Percentiles rank a stretch among this genome's conserved stretches.
These are phyloP conservation scores for Tuber umbilicatum DNA, from an alignment of 495 filamentous ascomycete species.

Conservation along the genomic window DNA sequence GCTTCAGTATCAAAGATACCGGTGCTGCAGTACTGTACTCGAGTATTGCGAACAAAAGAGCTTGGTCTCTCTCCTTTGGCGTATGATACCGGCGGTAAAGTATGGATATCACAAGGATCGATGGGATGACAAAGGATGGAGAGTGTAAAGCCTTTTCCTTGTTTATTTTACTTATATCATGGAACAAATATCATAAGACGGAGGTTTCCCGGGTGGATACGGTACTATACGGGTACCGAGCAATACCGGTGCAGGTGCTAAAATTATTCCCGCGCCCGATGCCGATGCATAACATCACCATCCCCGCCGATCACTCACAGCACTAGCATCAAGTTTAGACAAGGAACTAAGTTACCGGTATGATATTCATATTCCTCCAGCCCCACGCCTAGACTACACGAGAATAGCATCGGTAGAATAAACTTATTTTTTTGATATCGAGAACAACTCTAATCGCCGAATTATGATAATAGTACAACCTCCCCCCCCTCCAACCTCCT, in stretches of 20 bases:
- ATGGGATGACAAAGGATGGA: background rate
- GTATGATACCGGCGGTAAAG: background rate
- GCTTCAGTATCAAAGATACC: background rate
- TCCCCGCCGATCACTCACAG: background rate
- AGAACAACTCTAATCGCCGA: background rate
- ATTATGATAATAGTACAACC: conserved; percentile 1
- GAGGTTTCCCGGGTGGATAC: background rate
- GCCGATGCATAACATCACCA: background rate
- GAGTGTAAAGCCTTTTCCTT: background rate
- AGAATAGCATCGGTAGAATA: background rate
- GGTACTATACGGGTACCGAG: background rate
- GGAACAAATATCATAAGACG: background rate
- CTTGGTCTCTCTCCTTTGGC: background rate
- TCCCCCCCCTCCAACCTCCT: background rate
- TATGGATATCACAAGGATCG: background rate
- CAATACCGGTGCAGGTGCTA: background rate
- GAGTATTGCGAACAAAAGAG: background rate
- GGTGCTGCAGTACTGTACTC: background rate
- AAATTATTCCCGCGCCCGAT: background rate
- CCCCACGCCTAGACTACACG: background rate
- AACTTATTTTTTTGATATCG: background rate
- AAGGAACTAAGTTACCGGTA: background rate
- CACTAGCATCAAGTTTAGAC: background rate
- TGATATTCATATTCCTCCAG: background rate
- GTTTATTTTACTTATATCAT: background rate